Conservation (phyloP, 1,284 basidiomycete genomes). For the Puccinia triticina region DNA sequence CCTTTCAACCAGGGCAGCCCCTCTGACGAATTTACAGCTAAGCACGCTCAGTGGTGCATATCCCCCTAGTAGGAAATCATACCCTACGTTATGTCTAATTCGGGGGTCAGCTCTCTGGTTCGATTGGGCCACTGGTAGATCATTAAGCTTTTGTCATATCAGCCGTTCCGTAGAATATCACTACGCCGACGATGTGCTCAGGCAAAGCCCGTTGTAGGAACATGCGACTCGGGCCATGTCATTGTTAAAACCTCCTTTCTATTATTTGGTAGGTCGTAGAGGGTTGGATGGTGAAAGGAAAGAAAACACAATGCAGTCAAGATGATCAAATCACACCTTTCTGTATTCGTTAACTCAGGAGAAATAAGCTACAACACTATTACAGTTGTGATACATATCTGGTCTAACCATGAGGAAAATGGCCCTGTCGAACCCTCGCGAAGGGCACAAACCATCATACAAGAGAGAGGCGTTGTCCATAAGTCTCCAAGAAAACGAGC, state of each 20-base stretch:
- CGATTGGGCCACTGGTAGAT: slow-evolving; percentile 20
- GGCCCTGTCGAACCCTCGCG: background rate
- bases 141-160: slow-evolving; percentile 13
- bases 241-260: slow-evolving; percentile 4
- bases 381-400: background rate
- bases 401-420: background rate
- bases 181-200: background rate
- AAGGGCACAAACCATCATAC: background rate
- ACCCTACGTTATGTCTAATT: background rate
- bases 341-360: background rate
- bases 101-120: slow-evolving; percentile 6
- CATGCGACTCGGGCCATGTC: background rate
- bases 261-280: background rate
- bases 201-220: slow-evolving; percentile 2
- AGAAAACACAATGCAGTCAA: background rate
- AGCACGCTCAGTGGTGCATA: slow-evolving; percentile 15
- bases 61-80: slow-evolving; percentile 19
- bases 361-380: background rate
- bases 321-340: background rate
- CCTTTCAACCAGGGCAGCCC: background rate
- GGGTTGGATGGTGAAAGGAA: background rate
- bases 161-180: background rate
- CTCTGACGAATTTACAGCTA: background rate
- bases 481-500: background rate
- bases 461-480: slow-evolving; percentile 8